phyloP scores from a whole-genome alignment of 2,329 filamentous ascomycete genomes.

The Coleophoma crateriformis region DNA sequence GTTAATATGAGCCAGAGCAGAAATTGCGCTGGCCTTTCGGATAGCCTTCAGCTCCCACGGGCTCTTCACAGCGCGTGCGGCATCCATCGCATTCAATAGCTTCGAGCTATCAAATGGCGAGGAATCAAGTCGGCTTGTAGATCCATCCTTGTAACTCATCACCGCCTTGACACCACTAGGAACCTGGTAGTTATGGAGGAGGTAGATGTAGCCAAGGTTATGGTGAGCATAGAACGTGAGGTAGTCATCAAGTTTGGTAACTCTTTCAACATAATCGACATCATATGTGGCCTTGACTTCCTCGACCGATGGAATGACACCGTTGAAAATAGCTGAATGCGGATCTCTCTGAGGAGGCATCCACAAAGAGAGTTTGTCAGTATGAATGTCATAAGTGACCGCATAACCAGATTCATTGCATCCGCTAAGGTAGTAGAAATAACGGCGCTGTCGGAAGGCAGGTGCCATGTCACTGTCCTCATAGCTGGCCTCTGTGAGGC shows the following conservation, averaged over 20 bases:
- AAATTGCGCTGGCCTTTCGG: conserved; percentile 74
- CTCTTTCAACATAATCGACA: conserved; percentile 65
- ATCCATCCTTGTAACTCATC: conserved; percentile 1
- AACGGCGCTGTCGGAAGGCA: conserved; percentile 52
- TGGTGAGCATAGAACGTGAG: conserved; percentile 33
- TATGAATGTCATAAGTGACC: conserved; percentile 49
- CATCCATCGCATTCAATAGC: conserved; percentile 70
- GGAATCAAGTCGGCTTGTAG: conserved; percentile 1
- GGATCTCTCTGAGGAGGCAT: conserved; percentile 61
- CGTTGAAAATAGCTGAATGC: conserved; percentile 57
- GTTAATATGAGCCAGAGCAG: conserved; percentile 68
- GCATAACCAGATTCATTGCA: conserved; percentile 47
- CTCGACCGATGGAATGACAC: conserved; percentile 51
- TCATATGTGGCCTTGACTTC: conserved; percentile 60
- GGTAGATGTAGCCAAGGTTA: conserved; percentile 34
- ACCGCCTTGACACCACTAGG: conserved; percentile 5
- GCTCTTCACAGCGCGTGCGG: conserved; percentile 76
- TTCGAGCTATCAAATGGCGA: conserved; percentile 38
- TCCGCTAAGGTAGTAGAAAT: conserved; percentile 57
- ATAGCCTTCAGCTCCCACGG: conserved; percentile 82
- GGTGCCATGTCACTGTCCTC: conserved; percentile 54
- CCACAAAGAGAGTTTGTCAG: conserved; percentile 65
- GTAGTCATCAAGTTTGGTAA: conserved; percentile 44
- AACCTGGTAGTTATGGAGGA: conserved; percentile 38
- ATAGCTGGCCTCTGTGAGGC: conserved; percentile 40